Base-by-base conservation (phyloP, 2,329 filamentous ascomycete species). In the Sclerotinia spermophila region DNA sequence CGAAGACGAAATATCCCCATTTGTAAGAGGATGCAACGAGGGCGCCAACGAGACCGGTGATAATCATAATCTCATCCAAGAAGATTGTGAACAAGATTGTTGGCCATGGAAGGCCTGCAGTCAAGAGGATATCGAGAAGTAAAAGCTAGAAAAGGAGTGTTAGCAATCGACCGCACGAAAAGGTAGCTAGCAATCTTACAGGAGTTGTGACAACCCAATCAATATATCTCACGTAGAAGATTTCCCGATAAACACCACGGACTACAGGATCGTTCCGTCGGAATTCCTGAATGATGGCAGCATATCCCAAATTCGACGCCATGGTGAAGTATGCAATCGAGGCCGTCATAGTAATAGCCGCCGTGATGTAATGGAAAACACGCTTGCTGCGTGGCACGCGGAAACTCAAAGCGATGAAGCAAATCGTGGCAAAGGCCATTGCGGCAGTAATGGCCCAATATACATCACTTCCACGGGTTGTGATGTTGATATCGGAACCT, bases 181-280 rank as follows among this genome's bases (percentile, higher is more conserved):
- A 64, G 35, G 8, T 1, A 59, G 13, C 40, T 13, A 30, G 17
- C 35, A 15, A 15, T 71, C 76, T 77, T 75, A 78, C 77, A 11
- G 89, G 89, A 2, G 88, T 90, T 1, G 89, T 91, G 73, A 90
- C 79, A 62, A 81, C 82, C 87, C 87, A 89, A 75, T 89, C 87
- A 72, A 90, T 86, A 79, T 90, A 90, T 58, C 89, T 83, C 53
- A 88, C 87, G 74, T 89, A 91, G 80, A 89, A 91, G 76, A 91
- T 86, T 77, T 90, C 85, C 56, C 90, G 85, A 64, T 85, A 86
- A 2, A 80, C 78, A 8, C 86, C 87, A 3, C 79, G 72, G 3
- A 86, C 83, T 7, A 83, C 81, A 21, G 81, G 79, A 68, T 81
- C 78, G 71, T 72, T 80, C 67, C 83, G 80, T 3, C 77, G 72